Base-by-base conservation (phyloP, 257 asterid species). In the Orobanche coerulescens region DNA sequence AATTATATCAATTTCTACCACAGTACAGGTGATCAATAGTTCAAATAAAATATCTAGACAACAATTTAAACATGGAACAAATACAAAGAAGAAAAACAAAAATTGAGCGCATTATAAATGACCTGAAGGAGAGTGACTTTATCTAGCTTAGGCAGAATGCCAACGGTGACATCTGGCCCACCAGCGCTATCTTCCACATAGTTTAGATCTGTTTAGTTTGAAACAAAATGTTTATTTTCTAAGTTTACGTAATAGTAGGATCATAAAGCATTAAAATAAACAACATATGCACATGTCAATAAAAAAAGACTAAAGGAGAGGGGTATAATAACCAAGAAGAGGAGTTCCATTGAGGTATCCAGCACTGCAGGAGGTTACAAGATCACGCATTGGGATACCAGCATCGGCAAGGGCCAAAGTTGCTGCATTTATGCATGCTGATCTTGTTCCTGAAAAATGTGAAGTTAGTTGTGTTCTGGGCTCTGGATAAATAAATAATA, bases 391-490 rank as follows among this genome's bases (percentile, higher is more conserved):
- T 1, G 97, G 97, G 73, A 93, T 93, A 66, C 99, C 99, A 13
- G 97, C 99, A 76, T 86, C 95, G 7, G 96, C 90, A 61, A 89
- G 95, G 33, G 99, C 99, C 86, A 93, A 71, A 3, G 97, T 86
- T 49, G 99, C 97, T 52, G 97, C 97, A 80, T 93, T 93, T 74
- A 93, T 93, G 81, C 99, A 93, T 3, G 99, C 99, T 12, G 99
- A 93, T 82, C 99, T 84, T 67, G 97, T 89, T 50, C 99, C 98
- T 90, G 79, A 42, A 71, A 46, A 43, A 69, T 69, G 49, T 26
- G 6, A 65, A 23, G 67, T 47, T 24, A 40, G 44, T 62, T 8
- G 24, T 15, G 49, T 43, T 23, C 39, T 8, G 15, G 12, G 24
- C 22, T 61, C 48, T 58, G 34, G 50, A 58, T 18, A 8, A 15